Conservation (phyloP, 306 rosid genomes). For the cucumber (Cucumis sativus) region Cucumber_9930_V3 NC_026659.2:3614001-3614500, state of each 20-base stretch:
- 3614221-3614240: background rate
- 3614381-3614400: too few relatives aligned
- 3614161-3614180: too few relatives aligned
- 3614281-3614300: background rate
- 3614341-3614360: too few relatives aligned
- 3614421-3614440: too few relatives aligned
- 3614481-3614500: too few relatives aligned
- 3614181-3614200: too few relatives aligned
- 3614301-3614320: background rate
- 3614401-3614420: too few relatives aligned
- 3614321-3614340: background rate
- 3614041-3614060: background rate
- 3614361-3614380: too few relatives aligned
- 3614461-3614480: too few relatives aligned
- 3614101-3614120: background rate
- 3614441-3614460: too few relatives aligned
- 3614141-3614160: background rate
- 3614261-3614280: background rate
- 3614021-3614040: background rate
- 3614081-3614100: background rate
- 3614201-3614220: background rate
- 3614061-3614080: background rate
- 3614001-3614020: background rate
- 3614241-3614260: background rate
- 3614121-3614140: background rate